These are phyloP conservation scores for Fusarium sororula DNA, from an alignment of 2,329 filamentous ascomycete genomes.

Conservation along the genomic window DNA sequence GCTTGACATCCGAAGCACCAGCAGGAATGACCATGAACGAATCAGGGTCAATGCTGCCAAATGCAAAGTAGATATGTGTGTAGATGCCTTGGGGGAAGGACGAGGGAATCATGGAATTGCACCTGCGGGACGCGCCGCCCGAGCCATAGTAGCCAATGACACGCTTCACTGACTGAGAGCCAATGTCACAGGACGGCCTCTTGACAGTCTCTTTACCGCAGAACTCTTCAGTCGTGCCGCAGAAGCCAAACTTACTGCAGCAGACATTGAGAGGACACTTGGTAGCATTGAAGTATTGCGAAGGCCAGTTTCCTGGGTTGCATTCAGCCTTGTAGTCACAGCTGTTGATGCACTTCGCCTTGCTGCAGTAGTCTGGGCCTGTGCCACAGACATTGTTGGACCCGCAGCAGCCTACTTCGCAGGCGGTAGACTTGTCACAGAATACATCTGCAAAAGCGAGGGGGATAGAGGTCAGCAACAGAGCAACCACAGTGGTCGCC, in stretches of 20 bases:
- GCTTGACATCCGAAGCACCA: too few relatives aligned
- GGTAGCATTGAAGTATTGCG: not conserved
- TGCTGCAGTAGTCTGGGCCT: not conserved
- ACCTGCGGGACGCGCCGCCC: not conserved
- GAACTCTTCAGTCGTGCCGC: not conserved
- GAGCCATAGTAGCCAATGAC: slow-evolving; percentile 47
- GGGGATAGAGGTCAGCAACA: not conserved
- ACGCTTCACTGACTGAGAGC: not conserved
- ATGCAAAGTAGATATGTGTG: slow-evolving; percentile 42
- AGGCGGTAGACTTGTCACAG: not conserved
- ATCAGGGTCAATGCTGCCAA: slow-evolving; percentile 25
- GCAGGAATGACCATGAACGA: slow-evolving; percentile 37
- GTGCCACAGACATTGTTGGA: not conserved
- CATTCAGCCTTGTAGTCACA: not conserved
- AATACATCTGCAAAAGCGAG: not conserved
- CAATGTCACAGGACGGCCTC: not conserved
- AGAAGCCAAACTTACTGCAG: not conserved
- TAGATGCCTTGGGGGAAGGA: not conserved
- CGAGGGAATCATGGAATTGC: not conserved
- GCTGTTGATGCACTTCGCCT: not conserved
- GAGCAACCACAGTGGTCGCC: not conserved
- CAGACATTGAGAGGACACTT: slow-evolving; percentile 12
- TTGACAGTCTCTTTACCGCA: not conserved
- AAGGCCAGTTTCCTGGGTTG: not conserved
- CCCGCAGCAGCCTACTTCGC: not conserved